phyloP scores from a whole-genome alignment of 2,329 filamentous ascomycete species.

The Aspergillus sp. region DNA sequence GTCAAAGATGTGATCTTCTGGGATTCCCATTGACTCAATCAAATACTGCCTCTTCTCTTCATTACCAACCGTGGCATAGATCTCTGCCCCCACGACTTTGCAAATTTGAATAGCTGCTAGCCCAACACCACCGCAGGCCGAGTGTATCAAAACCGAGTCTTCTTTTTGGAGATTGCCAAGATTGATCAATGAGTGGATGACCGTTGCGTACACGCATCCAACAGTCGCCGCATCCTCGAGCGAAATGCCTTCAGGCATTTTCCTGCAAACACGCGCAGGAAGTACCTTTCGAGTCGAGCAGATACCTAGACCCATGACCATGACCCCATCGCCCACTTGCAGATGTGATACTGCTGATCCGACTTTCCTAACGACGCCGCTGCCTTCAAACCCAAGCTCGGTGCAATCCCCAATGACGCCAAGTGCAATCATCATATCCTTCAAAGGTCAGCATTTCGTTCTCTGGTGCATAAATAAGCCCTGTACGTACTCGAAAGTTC shows the following conservation, averaged over 20 bases:
- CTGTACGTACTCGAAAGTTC: conserved; percentile 23
- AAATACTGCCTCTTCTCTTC: conserved; percentile 3
- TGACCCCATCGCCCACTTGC: conserved; percentile 11
- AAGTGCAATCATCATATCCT: too few relatives aligned
- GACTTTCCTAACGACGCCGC: conserved; percentile 2
- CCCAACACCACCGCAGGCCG: not conserved
- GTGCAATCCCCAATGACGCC: too few relatives aligned
- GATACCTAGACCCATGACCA: conserved; percentile 7
- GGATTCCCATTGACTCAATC: conserved; percentile 8
- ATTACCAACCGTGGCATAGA: not conserved
- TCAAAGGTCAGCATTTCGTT: too few relatives aligned
- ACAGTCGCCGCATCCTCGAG: not conserved
- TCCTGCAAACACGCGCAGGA: not conserved
- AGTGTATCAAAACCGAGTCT: not conserved
- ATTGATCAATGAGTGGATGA: not conserved
- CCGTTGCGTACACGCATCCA: not conserved
- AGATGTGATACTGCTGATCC: conserved; percentile 4
- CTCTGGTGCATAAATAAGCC: too few relatives aligned
- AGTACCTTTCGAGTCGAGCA: conserved; percentile 1
- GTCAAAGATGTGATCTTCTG: conserved; percentile 7
- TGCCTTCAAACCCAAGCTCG: too few relatives aligned
- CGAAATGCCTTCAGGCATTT: not conserved
- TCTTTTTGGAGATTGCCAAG: not conserved
- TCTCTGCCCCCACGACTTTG: not conserved
- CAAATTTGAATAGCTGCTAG: not conserved